Evolutionary conservation across 192 early-diverging fungal genomes (phyloP), one percentile per base, ranked within the genome.

Genomic region (Helicostylum pulchrum): DNA sequence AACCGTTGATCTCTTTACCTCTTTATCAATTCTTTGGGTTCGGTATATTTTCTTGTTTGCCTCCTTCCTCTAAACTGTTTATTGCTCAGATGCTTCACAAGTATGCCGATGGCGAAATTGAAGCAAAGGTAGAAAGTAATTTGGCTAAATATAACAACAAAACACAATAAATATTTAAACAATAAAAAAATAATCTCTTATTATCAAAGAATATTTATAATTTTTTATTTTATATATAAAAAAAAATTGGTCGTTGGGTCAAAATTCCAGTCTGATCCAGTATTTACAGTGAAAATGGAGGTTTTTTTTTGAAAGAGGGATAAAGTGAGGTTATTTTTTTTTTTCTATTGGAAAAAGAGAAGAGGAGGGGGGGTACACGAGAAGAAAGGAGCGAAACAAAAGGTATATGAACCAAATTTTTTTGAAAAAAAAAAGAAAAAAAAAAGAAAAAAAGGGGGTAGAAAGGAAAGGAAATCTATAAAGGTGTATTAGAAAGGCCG

Each of bases 201-300:
- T 26, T 26, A 26, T 26, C 26, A 26, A 26, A 26, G 26, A 34
- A 19, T 7, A 2, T 48, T 7, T 48, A 55, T 55, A 17, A 55
- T 31, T 34, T 55, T 34, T 55, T 34, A 8, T 55, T 14, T 31
- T 19, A 48, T 26, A 2, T 46, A 15, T 23, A 53, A 23, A 31
- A 36, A 54, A 54, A 54, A 32, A 54, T 15, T 32, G 30, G 32
- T 10, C 14, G 53, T 32, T 32, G 30, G 53, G 32, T 32, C 32
- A 54, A 34, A 32, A 32, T 32, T 26, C 32, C 9, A 30, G 34
- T 36, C 19, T 58, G 56, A 43, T 58, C 32, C 53, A 34, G 32
- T 55, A 55, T 55, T 34, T 58, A 58, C 56, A 58, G 8, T 58
- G 20, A 36, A 56, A 58, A 58, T 36, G 32, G 34, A 43, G 17